Evolutionary conservation across 768 basidiomycete species (phyloP), one percentile per base, ranked within the genome.

Genomic region (Lactarius sanguifluus): DNA sequence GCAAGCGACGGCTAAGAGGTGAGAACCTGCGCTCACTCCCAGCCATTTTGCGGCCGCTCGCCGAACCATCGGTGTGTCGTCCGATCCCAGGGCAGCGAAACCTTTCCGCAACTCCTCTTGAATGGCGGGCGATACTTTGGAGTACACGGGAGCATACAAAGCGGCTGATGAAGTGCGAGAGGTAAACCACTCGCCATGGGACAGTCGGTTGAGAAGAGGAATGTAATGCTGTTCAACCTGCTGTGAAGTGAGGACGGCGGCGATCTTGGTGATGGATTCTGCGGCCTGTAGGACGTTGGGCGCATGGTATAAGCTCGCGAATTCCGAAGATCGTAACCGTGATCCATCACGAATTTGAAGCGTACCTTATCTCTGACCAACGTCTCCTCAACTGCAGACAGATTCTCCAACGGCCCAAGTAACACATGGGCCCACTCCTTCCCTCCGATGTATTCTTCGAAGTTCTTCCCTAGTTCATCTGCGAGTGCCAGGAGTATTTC

Each of bases 11-110:
- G 23, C 38, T 64, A 9, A 13, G 50, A 56, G 65, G 36, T 34
- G 59, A 56, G 50, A 59, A 32, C 63, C 41, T 47, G 43, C 30
- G 85, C 93, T 75, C 76, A 98, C 96, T 57, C 94, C 96, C 56
- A 98, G 89, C 86, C 91, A 94, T 77, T 94, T 97, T 15, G 96
- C 96, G 57, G 95, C 95, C 32, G 96, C 96, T 69, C 97, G 84
- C 73, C 96, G 83, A 66, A 98, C 96, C 97, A 99, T 99, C 30
- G 97, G 97, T 15, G 97, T 99, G 74, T 99, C 97, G 75, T 99
- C 97, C 23, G 86, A 83, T 10, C 90, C 91, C 36, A 99, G 84
- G 38, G 85, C 83, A 10, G 87, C 82, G 72, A 92, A 99, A 61
- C 88, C 85, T 76, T 90, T 91, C 68, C 96, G 85, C 72, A 98